phyloP scores from a whole-genome alignment of 306 rosid species.

The Erythrophleum fordii region DNA sequence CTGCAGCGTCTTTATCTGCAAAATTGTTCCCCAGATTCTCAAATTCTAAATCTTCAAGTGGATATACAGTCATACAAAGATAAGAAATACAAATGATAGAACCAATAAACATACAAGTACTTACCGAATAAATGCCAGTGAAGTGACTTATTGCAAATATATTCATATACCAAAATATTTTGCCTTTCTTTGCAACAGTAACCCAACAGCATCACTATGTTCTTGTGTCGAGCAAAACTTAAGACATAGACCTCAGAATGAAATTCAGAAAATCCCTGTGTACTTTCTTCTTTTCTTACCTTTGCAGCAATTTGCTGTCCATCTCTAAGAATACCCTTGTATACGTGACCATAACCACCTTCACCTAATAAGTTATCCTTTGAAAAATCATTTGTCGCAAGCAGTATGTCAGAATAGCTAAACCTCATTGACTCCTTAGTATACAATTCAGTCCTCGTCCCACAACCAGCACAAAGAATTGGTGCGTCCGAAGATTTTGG shows the following conservation, averaged over 20 bases:
- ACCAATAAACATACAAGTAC: conserved; percentile 20
- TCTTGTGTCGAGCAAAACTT: conserved; percentile 90
- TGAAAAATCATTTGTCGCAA: conserved; percentile 70
- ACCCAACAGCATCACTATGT: conserved; percentile 89
- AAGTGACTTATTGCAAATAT: conserved; percentile 82
- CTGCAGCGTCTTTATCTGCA: conserved; percentile 53
- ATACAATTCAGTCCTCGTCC: conserved; percentile 62
- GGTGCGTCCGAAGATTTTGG: conserved; percentile 59
- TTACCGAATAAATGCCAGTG: conserved; percentile 87
- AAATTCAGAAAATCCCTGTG: conserved; percentile 79
- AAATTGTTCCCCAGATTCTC: not conserved
- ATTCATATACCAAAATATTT: conserved; percentile 83
- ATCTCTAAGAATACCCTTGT: conserved; percentile 68
- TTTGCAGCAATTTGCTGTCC: conserved; percentile 87
- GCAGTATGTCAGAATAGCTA: conserved; percentile 60
- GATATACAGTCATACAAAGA: not conserved
- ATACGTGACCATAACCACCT: conserved; percentile 87
- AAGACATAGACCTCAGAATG: conserved; percentile 81
- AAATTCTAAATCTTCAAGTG: not conserved
- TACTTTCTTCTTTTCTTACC: conserved; percentile 78
- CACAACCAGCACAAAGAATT: conserved; percentile 75
- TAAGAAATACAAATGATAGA: not conserved
- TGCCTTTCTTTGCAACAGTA: conserved; percentile 76
- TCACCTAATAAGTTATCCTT: conserved; percentile 81
- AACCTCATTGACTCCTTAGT: conserved; percentile 67